A percentile compares a stretch with the other conserved stretches of the same genome.
Evolutionary conservation across 768 basidiomycete species (phyloP).

Genomic region (Kwoniella sp.): DNA sequence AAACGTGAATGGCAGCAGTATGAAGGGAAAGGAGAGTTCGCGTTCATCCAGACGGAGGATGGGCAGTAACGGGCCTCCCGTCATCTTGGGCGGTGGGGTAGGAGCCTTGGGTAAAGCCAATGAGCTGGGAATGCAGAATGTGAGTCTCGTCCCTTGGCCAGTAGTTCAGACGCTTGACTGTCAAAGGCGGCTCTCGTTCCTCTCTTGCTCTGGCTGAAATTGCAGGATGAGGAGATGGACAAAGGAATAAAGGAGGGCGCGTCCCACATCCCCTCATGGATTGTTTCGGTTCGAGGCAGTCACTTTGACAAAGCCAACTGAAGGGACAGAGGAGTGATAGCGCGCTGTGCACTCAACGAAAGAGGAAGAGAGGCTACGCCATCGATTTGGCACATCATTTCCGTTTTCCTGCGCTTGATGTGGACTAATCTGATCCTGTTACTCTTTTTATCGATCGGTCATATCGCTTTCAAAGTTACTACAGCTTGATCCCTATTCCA

Average conservation of each 20-base stretch:
- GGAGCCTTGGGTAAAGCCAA: slow-evolving; percentile 27
- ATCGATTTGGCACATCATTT: neutral
- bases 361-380: neutral
- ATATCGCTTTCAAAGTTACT: neutral
- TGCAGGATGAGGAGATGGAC: neutral
- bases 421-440: neutral
- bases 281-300: neutral
- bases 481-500: slow-evolving; percentile 21
- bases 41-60: slow-evolving; percentile 23
- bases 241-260: slow-evolving; percentile 1
- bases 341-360: neutral
- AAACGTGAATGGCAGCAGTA: neutral
- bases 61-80: slow-evolving; percentile 31
- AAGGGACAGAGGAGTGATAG: neutral
- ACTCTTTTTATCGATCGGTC: neutral
- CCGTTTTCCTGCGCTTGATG: neutral
- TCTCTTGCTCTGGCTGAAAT: too few species aligned
- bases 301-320: slow-evolving; percentile 2
- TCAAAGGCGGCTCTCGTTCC: slow-evolving; percentile 1
- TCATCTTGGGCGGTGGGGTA: slow-evolving; percentile 34
- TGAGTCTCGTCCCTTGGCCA: slow-evolving; percentile 12
- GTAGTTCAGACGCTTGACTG: neutral
- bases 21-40: slow-evolving; percentile 11
- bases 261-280: neutral
- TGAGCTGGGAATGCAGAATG: slow-evolving; percentile 15